These are phyloP conservation scores for Trichoderma sp. DNA, from an alignment of 2,329 filamentous ascomycete genomes.

Conservation along the genomic window DNA sequence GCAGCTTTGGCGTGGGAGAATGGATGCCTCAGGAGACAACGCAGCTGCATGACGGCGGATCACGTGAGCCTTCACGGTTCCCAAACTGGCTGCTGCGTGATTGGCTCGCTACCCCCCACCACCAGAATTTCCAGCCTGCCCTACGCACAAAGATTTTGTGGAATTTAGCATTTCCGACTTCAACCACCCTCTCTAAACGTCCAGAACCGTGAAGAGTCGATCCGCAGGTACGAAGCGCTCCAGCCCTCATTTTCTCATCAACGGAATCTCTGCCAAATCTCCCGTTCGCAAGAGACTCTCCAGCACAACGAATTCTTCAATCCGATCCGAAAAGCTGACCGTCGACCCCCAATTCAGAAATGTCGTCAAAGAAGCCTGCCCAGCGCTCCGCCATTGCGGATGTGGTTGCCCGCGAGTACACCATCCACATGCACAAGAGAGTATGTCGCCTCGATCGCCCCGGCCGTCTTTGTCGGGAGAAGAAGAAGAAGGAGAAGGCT, in stretches of 20 bases:
- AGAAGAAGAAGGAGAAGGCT: background rate
- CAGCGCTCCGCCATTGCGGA: conserved; percentile 95
- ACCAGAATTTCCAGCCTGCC: conserved; percentile 44
- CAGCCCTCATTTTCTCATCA: conserved; percentile 29
- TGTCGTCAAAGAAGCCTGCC: conserved; percentile 49
- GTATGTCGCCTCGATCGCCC: conserved; percentile 39
- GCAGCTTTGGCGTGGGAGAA: conserved; percentile 5
- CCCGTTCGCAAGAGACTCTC: conserved; percentile 10
- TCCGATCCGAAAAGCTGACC: conserved; percentile 35
- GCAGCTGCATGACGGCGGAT: conserved; percentile 6
- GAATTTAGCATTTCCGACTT: conserved; percentile 43
- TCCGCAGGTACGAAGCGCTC: conserved; percentile 45
- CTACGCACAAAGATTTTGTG: conserved; percentile 50
- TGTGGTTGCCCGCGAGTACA: conserved; percentile 99
- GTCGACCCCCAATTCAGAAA: conserved; percentile 39
- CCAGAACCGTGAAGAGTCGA: conserved; percentile 45
- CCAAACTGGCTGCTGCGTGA: conserved; percentile 32
- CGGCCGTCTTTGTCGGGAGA: conserved; percentile 7
- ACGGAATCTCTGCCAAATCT: conserved; percentile 22
- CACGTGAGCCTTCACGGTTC: conserved; percentile 35
- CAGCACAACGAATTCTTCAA: conserved; percentile 6
- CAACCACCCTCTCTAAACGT: conserved; percentile 43
- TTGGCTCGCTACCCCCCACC: conserved; percentile 44
- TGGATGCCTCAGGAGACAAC: conserved; percentile 25
- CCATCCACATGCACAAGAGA: conserved; percentile 99